Conservation (phyloP, 2,329 filamentous ascomycete genomes). For the Bipolaris oryzae region DNA sequence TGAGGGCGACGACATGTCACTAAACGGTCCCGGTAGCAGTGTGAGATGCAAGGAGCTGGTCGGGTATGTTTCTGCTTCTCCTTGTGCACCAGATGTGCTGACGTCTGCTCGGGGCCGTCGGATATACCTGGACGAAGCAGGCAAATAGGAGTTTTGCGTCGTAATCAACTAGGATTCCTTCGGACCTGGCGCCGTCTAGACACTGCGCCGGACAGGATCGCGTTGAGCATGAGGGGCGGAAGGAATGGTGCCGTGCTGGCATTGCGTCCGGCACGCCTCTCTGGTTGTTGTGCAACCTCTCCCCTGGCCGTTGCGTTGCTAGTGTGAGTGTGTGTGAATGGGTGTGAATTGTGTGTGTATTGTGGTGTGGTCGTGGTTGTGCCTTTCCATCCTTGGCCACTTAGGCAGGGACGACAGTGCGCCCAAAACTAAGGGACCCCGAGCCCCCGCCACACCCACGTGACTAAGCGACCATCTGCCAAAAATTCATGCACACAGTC, state of each 20-base stretch:
- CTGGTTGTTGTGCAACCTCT: constrained; percentile 11
- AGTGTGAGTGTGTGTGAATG: not conserved
- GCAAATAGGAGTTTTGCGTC: constrained; percentile 12
- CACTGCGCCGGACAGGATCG: constrained; percentile 5
- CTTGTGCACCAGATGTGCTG: not conserved
- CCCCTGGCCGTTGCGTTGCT: constrained; percentile 7
- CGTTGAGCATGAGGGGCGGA: constrained; percentile 8
- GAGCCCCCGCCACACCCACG: constrained; percentile 17
- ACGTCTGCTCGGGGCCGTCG: constrained; percentile 9
- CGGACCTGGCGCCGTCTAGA: not conserved
- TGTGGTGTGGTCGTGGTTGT: not conserved
- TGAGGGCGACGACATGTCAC: not conserved
- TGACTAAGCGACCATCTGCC: constrained; percentile 32
- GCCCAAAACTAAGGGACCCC: not conserved
- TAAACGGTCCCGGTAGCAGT: not conserved
- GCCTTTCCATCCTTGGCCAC: not conserved
- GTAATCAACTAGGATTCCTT: constrained; percentile 9
- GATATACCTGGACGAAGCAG: constrained; percentile 3
- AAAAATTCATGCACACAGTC: constrained; percentile 21
- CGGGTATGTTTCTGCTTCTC: not conserved
- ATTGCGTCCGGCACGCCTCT: constrained; percentile 4
- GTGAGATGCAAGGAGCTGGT: not conserved
- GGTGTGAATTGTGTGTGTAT: not conserved
- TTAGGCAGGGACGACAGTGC: constrained; percentile 1
- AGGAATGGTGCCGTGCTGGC: constrained; percentile 1